A percentile compares a stretch with the other conserved stretches of the same genome.
phyloP scores from a whole-genome alignment of 2,329 filamentous ascomycete species.

The Sarocladium kiliense region DNA sequence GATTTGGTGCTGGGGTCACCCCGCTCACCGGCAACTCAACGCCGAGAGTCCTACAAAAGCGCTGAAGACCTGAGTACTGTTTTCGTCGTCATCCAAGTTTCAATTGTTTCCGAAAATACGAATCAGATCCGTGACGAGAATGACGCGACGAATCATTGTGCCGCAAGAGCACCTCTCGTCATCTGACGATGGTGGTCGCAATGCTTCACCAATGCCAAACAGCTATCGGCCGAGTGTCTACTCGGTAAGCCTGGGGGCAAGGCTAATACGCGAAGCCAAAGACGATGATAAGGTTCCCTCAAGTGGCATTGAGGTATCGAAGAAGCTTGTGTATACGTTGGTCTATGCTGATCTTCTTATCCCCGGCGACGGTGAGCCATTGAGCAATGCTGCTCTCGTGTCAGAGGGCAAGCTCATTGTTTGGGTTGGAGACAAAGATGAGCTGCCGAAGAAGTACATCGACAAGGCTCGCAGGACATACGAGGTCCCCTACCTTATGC shows the following conservation, averaged over 20 bases:
- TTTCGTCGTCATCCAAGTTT: too few species aligned
- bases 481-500: slow-evolving; percentile 38
- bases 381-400: slow-evolving; percentile 27
- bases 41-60: not conserved
- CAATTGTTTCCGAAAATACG: too few species aligned
- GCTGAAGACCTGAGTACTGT: not conserved
- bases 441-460: slow-evolving; percentile 24
- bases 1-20: not conserved
- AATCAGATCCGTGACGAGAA: not conserved
- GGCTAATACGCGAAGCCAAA: not conserved
- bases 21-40: not conserved
- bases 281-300: not conserved
- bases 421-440: slow-evolving; percentile 28
- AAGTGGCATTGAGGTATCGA: slow-evolving; percentile 8
- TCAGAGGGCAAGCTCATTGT: slow-evolving; percentile 30
- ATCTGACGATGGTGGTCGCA: not conserved
- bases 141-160: not conserved
- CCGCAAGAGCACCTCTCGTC: not conserved
- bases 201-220: too few species aligned
- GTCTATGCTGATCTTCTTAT: slow-evolving; percentile 29
- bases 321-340: slow-evolving; percentile 26
- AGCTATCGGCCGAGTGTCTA: not conserved
- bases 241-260: not conserved
- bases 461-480: slow-evolving; percentile 19
- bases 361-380: slow-evolving; percentile 30